phyloP scores from a whole-genome alignment of 164 flowering plant species.

The Tetracentron sinense region DNA sequence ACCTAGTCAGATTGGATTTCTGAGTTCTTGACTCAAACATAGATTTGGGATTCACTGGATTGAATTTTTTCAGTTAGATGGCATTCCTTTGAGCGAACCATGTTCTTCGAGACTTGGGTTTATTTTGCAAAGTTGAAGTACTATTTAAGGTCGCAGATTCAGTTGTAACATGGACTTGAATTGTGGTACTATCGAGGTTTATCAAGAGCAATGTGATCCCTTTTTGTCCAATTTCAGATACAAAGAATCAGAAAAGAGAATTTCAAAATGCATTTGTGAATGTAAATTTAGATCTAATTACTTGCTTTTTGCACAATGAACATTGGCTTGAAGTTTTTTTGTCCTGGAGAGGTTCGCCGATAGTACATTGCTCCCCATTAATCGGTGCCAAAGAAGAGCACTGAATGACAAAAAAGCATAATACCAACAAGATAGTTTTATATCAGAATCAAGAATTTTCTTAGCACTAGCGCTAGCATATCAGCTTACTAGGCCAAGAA shows the following conservation, averaged over 20 bases:
- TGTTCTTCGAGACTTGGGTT: too few species aligned
- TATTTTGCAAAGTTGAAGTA: not conserved
- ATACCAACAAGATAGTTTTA: too few species aligned
- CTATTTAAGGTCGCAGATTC: slow-evolving; percentile 12
- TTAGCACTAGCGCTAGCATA: not conserved
- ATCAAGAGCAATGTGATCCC: slow-evolving; percentile 68
- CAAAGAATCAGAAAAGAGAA: not conserved
- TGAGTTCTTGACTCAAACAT: too few species aligned
- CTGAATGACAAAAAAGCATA: slow-evolving; percentile 35
- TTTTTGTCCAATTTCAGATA: slow-evolving; percentile 30
- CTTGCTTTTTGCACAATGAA: slow-evolving; percentile 81
- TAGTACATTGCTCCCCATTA: slow-evolving; percentile 80
- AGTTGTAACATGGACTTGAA: slow-evolving; percentile 32
- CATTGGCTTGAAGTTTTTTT: slow-evolving; percentile 56
- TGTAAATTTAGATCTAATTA: slow-evolving; percentile 19
- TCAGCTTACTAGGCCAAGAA: not conserved
- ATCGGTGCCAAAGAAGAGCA: slow-evolving; percentile 89
- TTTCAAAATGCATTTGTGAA: not conserved
- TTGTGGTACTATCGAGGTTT: slow-evolving; percentile 58
- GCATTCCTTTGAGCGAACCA: too few species aligned
- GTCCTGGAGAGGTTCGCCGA: slow-evolving; percentile 55
- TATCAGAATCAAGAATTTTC: too few species aligned
- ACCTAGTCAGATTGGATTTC: too few species aligned
- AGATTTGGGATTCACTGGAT: too few species aligned
- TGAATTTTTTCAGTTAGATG: too few species aligned